Evolutionary conservation across 2,329 filamentous ascomycete genomes (phyloP), one percentile per base, ranked within the genome.

Genomic region (Aspergillus hiratsukae): DNA sequence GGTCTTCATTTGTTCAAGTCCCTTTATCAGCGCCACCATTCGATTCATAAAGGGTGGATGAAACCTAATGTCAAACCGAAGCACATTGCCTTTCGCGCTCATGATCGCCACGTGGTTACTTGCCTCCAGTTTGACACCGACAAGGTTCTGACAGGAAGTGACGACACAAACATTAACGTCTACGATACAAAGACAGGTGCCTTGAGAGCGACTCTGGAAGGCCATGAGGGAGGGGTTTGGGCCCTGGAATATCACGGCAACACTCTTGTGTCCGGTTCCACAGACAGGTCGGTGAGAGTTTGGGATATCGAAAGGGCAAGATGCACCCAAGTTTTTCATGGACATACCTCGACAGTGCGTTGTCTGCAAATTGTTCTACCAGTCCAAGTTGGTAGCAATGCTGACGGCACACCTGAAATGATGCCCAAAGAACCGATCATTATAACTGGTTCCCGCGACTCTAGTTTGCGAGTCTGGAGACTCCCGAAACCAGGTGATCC

Each of bases 191-290:
- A 94, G 76, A 97, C 92, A 0, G 94, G 94, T 57, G 88, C 88
- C 61, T 77, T 96, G 37, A 85, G 89, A 49, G 90, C 86, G 68
- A 90, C 88, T 61, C 84, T 99, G 2, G 88, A 92, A 67, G 94
- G 94, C 1, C 94, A 99, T 65, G 94, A 99, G 73, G 94, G 94
- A 35, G 94, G 94, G 48, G 94, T 99, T 1, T 99, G 94, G 94
- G 94, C 94, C 29, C 77, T 99, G 53, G 92, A 97, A 72, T 99
- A 97, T 70, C 88, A 97, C 69, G 93, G 92, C 51, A 97, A 97
- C 69, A 91, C 90, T 17, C 78, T 99, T 21, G 94, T 99, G 2
- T 99, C 94, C 17, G 94, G 94, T 2, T 97, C 92, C 6, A 99
- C 94, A 0, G 94, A 99, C 74, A 83, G 94, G 49, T 96, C 94